Conservation (phyloP, 139 green algal genomes). For the Auxenochlorella protothecoides region DNA sequence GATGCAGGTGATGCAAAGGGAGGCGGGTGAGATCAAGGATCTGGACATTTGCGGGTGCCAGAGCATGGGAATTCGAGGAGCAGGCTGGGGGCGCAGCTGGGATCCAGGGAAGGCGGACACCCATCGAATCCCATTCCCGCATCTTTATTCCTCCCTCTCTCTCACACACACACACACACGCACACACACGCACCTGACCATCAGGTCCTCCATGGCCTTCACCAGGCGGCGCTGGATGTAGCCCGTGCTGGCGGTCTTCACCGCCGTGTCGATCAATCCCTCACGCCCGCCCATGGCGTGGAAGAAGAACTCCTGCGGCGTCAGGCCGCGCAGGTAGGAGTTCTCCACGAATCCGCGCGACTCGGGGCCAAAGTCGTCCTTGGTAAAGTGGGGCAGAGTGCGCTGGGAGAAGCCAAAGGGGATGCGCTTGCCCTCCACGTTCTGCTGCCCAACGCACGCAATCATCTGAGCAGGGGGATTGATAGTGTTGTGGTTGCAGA, state of each 20-base stretch:
- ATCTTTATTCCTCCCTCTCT: no score
- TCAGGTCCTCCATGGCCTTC: constrained; percentile 98
- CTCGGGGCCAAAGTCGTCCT: constrained; percentile 95
- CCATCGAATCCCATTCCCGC: no score
- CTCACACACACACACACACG: no score
- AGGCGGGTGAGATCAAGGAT: no score
- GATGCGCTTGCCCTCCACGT: constrained; percentile 98
- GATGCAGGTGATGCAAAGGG: constrained; percentile 8
- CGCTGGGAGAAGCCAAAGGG: constrained; percentile 88
- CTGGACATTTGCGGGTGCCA: no score
- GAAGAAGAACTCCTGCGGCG: constrained; percentile 99
- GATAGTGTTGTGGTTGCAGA: not conserved
- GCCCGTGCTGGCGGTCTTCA: constrained; percentile 89
- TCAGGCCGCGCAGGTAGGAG: constrained; percentile 91
- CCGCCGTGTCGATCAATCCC: constrained; percentile 97
- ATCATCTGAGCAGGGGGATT: constrained; percentile 87
- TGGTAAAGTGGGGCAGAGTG: constrained; percentile 93
- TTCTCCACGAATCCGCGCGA: constrained; percentile 95
- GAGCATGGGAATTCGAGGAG: no score
- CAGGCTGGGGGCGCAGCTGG: no score
- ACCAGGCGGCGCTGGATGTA: constrained; percentile 88
- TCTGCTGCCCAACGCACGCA: constrained; percentile 99
- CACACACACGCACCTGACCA: constrained; percentile 48
- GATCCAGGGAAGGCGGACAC: no score
- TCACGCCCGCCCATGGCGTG: constrained; percentile 98